Conservation (phyloP, 1,284 basidiomycete species). For the Golubevia pallescens region DNA sequence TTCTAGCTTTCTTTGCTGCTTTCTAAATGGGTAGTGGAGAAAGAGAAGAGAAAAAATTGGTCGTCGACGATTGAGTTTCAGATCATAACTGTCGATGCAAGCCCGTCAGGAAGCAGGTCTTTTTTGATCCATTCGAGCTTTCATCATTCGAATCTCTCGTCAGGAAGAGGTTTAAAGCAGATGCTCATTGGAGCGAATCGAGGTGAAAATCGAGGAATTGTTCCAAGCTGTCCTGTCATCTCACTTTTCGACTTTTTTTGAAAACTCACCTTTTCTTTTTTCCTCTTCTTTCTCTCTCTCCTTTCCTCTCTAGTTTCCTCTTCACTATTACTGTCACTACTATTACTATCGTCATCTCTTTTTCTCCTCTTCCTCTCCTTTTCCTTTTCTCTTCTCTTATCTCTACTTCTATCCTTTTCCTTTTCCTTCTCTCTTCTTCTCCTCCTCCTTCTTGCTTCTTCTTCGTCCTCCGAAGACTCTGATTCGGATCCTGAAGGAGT, state of each 20-base stretch:
- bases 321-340: neutral
- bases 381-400: neutral
- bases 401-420: neutral
- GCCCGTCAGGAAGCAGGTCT: no score
- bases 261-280: conserved; percentile 7
- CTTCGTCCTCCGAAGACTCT: neutral
- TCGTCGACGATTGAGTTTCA: no score
- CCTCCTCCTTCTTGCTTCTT: neutral
- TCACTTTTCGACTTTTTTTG: no score
- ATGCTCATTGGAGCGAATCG: no score
- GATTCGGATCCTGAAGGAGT: no score
- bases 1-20: neutral
- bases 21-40: neutral
- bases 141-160: no score
- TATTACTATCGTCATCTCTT: no score
- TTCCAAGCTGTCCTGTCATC: no score
- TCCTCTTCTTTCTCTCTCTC: neutral
- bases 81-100: no score
- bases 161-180: no score
- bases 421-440: neutral
- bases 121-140: no score
- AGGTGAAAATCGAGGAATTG: no score
- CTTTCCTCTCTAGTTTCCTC: conserved; percentile 6
- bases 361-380: neutral
- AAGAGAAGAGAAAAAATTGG: neutral